Evolutionary conservation across 169 alveolate genomes (phyloP).

Genomic region (Plasmodium sp.): DNA sequence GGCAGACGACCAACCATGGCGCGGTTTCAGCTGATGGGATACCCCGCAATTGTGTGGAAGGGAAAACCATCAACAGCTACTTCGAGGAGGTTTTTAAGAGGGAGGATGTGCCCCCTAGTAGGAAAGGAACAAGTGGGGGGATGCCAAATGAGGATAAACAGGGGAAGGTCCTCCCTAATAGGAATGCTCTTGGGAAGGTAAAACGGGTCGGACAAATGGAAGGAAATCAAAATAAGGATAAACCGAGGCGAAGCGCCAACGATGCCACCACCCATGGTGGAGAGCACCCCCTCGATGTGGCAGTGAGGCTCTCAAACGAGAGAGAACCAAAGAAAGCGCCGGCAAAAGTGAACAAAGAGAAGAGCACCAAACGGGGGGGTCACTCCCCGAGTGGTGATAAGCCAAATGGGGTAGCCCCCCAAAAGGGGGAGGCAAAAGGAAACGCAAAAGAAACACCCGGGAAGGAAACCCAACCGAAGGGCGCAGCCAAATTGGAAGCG

Average conservation of each 20-base stretch:
- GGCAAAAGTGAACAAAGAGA: neutral
- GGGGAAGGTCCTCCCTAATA: neutral
- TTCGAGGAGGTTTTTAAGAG: conserved; percentile 18
- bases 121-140: neutral
- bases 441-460: neutral
- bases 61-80: conserved; percentile 1
- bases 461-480: neutral
- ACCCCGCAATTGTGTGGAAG: neutral
- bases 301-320: neutral
- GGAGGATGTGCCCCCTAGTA: neutral
- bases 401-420: neutral
- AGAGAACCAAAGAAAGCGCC: neutral
- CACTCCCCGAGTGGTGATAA: neutral
- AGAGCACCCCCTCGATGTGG: neutral
- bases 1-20: neutral
- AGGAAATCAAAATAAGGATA: neutral
- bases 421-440: neutral
- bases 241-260: neutral
- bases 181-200: neutral
- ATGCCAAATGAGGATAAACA: neutral
- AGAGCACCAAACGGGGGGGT: neutral
- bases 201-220: neutral
- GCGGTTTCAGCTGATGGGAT: neutral
- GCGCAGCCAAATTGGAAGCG: neutral
- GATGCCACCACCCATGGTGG: neutral